Conservation (phyloP, 768 basidiomycete species). For the Phlegmacium glaucopus region DNA sequence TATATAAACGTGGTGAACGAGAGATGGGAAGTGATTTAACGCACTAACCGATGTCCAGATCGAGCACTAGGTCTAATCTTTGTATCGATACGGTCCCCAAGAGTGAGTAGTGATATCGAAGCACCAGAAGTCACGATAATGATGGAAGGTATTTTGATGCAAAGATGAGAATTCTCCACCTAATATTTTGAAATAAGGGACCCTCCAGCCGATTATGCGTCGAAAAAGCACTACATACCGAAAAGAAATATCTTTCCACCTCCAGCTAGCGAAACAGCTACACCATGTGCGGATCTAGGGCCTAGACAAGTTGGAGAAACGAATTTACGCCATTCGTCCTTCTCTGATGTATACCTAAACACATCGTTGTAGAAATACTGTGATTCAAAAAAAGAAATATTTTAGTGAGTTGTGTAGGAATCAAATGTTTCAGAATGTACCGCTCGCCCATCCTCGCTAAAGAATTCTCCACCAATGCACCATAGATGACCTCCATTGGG, state of each 20-base stretch:
- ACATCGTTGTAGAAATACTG: constrained; percentile 89
- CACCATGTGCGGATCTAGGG: constrained; percentile 84
- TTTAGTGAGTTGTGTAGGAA: not conserved
- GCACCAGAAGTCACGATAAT: constrained; percentile 87
- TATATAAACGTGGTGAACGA: not conserved
- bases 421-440: constrained; percentile 44
- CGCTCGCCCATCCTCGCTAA: constrained; percentile 81
- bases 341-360: constrained; percentile 82
- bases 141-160: constrained; percentile 81
- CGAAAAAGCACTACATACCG: constrained; percentile 36
- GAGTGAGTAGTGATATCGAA: constrained; percentile 76
- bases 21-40: no score
- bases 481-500: constrained; percentile 80
- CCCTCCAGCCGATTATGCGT: not conserved
- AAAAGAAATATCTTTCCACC: constrained; percentile 87
- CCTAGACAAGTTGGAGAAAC: constrained; percentile 83
- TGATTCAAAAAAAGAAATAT: no score
- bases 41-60: constrained; percentile 72
- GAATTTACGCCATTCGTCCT: constrained; percentile 91
- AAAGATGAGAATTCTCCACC: constrained; percentile 87
- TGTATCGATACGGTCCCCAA: constrained; percentile 90
- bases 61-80: constrained; percentile 76
- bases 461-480: constrained; percentile 86
- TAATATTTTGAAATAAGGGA: constrained; percentile 21
- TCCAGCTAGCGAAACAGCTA: constrained; percentile 67